A percentile compares a stretch with the other conserved stretches of the same genome.
Conservation (phyloP, 148 eudicot genomes). For the Pouteria glomerata region DNA sequence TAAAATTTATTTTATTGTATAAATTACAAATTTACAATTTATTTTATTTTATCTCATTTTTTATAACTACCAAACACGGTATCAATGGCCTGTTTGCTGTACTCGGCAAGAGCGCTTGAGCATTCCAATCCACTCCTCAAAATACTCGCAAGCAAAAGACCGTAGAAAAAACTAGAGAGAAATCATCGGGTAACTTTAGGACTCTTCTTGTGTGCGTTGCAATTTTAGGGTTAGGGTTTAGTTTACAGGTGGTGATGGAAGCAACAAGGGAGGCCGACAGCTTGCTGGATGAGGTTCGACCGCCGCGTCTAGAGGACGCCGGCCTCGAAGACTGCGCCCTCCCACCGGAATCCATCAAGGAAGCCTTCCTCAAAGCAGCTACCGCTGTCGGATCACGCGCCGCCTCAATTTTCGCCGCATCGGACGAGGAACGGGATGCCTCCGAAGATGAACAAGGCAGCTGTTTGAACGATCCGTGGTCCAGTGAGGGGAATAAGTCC, state of each 20-base stretch:
- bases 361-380: constrained; percentile 76
- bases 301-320: constrained; percentile 81
- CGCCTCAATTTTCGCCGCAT: constrained; percentile 21
- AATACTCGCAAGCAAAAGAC: too few species aligned
- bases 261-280: constrained; percentile 18
- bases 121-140: too few species aligned
- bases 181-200: too few species aligned
- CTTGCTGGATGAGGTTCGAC: constrained; percentile 28
- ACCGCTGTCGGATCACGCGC: constrained; percentile 53
- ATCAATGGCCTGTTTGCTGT: background rate
- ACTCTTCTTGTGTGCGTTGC: too few species aligned
- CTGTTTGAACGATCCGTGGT: constrained; percentile 33
- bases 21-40: too few species aligned
- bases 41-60: too few species aligned
- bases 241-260: constrained; percentile 19
- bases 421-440: constrained; percentile 4
- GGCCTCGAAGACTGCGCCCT: constrained; percentile 88
- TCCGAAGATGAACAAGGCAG: constrained; percentile 15
- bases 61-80: too few species aligned
- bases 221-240: too few species aligned
- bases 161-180: too few species aligned
- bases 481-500: background rate
- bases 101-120: too few species aligned
- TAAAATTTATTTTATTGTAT: too few species aligned
- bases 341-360: constrained; percentile 61